A percentile compares a stretch with the other conserved stretches of the same genome.
Conservation (phyloP, 305 asterid species). For the Nicotiana rustica region DNA sequence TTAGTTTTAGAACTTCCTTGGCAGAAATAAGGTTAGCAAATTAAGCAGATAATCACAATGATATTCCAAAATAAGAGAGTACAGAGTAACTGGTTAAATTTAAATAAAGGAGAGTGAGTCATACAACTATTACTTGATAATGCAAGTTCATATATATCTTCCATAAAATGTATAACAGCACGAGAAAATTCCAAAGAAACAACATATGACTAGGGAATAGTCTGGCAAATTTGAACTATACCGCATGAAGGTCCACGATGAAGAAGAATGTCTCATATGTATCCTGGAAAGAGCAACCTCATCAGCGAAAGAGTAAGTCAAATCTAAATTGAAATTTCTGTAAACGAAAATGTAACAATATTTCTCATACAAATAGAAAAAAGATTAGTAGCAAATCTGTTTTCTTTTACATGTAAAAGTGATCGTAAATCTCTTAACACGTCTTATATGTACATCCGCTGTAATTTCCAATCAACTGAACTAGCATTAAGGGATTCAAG, state of each 20-base stretch:
- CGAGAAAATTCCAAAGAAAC: constrained; percentile 26
- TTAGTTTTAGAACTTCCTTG: not conserved
- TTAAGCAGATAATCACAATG: not conserved
- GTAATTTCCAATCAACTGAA: constrained; percentile 6
- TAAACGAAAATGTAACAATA: constrained; percentile 10
- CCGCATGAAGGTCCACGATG: constrained; percentile 99
- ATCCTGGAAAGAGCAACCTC: constrained; percentile 68
- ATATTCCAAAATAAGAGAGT: not conserved
- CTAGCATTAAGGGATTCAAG: not conserved
- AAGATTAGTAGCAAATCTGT: not conserved
- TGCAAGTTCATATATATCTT: constrained; percentile 19
- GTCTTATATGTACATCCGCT: not conserved
- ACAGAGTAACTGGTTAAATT: not conserved
- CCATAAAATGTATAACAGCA: not conserved
- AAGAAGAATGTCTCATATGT: constrained; percentile 86
- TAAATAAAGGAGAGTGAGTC: not conserved
- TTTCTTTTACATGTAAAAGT: not conserved
- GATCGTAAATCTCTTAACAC: constrained; percentile 2
- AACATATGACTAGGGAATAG: constrained; percentile 28
- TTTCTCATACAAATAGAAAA: constrained; percentile 11
- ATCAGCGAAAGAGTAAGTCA: not conserved
- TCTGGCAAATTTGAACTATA: constrained; percentile 47
- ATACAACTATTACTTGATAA: not conserved
- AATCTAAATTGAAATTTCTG: constrained; percentile 18
- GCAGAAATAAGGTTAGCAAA: not conserved